Conservation (phyloP, 768 basidiomycete genomes). For the Agaricus blazei region DNA sequence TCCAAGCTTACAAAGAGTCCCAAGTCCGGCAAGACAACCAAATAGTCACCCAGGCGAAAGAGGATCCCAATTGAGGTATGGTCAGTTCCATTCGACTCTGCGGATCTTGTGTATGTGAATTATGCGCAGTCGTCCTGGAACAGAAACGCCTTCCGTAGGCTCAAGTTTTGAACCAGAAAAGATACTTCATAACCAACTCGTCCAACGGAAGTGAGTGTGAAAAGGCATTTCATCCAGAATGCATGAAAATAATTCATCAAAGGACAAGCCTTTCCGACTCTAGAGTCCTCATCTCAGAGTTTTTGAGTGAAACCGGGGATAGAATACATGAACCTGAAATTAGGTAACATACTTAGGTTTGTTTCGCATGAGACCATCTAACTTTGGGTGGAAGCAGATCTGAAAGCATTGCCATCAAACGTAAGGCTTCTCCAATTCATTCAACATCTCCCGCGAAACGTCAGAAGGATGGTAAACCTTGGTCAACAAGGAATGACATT, state of each 20-base stretch:
- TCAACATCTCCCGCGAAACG: conserved; percentile 9
- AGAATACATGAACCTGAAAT: background rate
- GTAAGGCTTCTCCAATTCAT: background rate
- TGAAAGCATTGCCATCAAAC: conserved; percentile 1
- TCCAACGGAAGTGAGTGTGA: too few relatives aligned
- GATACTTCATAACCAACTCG: too few relatives aligned
- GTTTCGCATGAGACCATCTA: conserved; percentile 5
- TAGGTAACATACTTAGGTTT: background rate
- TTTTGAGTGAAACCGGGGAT: conserved; percentile 4
- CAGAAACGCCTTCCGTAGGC: too few relatives aligned
- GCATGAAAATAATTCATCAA: too few relatives aligned
- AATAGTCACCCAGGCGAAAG: too few relatives aligned
- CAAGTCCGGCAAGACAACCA: too few relatives aligned
- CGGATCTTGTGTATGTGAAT: too few relatives aligned
- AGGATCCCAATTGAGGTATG: background rate
- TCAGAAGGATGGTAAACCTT: background rate
- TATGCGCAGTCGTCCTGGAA: too few relatives aligned
- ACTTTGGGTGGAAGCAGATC: conserved; percentile 1
- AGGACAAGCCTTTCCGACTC: too few relatives aligned
- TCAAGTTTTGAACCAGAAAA: too few relatives aligned
- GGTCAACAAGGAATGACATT: background rate
- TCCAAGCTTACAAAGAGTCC: too few relatives aligned
- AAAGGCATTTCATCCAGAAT: too few relatives aligned
- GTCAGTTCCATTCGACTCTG: background rate
- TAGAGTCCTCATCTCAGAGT: background rate